Percentiles rank a stretch among this genome's conserved stretches.
These are phyloP conservation scores for Lachancea sp. DNA, from an alignment of 805 yeast species.

Conservation along the genomic window DNA sequence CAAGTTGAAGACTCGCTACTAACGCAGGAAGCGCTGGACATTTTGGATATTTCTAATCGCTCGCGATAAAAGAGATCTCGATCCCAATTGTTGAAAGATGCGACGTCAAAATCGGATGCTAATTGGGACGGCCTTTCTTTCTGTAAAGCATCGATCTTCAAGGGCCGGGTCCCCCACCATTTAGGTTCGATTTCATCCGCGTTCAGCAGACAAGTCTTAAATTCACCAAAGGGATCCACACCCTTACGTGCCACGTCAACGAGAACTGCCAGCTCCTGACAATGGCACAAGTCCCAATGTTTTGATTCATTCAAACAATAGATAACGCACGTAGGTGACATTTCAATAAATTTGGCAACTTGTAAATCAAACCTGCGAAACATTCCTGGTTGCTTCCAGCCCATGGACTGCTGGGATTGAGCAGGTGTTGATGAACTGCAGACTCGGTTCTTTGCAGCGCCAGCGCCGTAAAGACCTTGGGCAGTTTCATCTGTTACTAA, in stretches of 20 bases:
- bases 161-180: conserved; percentile 25
- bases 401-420: conserved; percentile 1
- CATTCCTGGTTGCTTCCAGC: conserved; percentile 54
- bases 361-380: conserved; percentile 83
- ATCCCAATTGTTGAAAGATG: conserved; percentile 55
- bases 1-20: conserved; percentile 44
- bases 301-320: conserved; percentile 49
- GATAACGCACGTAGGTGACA: conserved; percentile 68
- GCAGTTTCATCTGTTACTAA: conserved; percentile 35
- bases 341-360: conserved; percentile 62
- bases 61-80: conserved; percentile 65
- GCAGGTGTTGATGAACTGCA: conserved; percentile 5
- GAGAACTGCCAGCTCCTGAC: conserved; percentile 32
- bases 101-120: conserved; percentile 36
- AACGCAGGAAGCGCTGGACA: conserved; percentile 73
- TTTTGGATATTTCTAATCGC: conserved; percentile 71
- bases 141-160: conserved; percentile 12
- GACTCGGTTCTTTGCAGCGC: conserved; percentile 9
- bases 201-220: conserved; percentile 11
- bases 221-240: conserved; percentile 14
- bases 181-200: conserved; percentile 14
- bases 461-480: conserved; percentile 16
- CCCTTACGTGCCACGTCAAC: conserved; percentile 40
- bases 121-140: conserved; percentile 18
- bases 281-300: conserved; percentile 18